A percentile compares a stretch with the other conserved stretches of the same genome.
phyloP scores from a whole-genome alignment of 2,329 filamentous ascomycete species.

The Colletotrichum eremochloae region DNA sequence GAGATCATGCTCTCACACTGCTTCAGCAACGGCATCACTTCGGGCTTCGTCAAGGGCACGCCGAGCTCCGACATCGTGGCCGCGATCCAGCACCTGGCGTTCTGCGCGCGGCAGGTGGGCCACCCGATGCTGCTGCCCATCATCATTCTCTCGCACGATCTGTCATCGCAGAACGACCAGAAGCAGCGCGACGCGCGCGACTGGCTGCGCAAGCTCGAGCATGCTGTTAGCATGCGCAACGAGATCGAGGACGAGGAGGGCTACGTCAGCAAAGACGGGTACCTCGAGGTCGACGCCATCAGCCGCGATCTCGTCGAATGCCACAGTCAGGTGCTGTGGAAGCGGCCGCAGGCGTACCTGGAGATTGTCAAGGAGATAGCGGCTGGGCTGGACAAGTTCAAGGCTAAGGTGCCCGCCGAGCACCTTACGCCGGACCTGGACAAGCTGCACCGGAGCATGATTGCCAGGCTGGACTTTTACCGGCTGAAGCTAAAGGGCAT shows the following conservation, averaged over 20 bases:
- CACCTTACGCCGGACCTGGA: constrained; percentile 52
- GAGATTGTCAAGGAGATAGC: constrained; percentile 65
- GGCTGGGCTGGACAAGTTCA: constrained; percentile 61
- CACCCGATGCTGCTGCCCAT: constrained; percentile 72
- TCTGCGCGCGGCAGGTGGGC: constrained; percentile 62
- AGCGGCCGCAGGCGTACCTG: constrained; percentile 71
- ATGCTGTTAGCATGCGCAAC: constrained; percentile 71
- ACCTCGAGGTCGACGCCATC: constrained; percentile 70
- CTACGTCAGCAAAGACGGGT: constrained; percentile 64
- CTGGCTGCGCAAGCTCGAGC: constrained; percentile 72
- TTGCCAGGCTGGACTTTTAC: constrained; percentile 70
- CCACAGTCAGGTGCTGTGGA: constrained; percentile 73
- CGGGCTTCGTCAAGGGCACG: constrained; percentile 73
- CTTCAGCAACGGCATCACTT: constrained; percentile 67
- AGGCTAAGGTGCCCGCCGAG: constrained; percentile 46
- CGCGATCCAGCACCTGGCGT: constrained; percentile 63
- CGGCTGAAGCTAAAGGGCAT: constrained; percentile 71
- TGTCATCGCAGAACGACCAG: constrained; percentile 68
- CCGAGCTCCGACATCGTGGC: constrained; percentile 66
- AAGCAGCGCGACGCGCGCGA: constrained; percentile 74
- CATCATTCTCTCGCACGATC: constrained; percentile 71
- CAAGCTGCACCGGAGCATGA: constrained; percentile 66
- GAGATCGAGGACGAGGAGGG: constrained; percentile 69
- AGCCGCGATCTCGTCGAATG: constrained; percentile 75
- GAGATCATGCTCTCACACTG: constrained; percentile 73